These are phyloP conservation scores for Nicotiana tabacum DNA, from an alignment of 257 asterid species.

Conservation along the genomic window DNA sequence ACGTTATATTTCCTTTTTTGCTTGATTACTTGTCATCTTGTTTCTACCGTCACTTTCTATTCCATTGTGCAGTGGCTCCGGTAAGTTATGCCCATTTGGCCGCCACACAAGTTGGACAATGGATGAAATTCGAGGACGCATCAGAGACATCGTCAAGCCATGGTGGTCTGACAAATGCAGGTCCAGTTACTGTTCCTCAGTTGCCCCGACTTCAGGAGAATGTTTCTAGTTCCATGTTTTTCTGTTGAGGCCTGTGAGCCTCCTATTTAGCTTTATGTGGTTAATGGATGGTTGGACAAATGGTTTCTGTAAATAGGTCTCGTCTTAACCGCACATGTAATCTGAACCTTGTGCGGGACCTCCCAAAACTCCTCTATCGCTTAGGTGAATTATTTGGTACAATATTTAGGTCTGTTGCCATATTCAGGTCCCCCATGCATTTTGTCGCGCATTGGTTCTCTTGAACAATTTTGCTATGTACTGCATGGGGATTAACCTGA, in stretches of 20 bases:
- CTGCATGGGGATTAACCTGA: background rate
- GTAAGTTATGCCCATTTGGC: constrained; percentile 93
- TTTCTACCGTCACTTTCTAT: background rate
- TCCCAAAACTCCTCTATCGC: background rate
- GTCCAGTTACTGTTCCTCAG: constrained; percentile 60
- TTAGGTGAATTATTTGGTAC: background rate
- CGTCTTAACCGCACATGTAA: background rate
- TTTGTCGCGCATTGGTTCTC: background rate
- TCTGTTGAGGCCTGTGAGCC: constrained; percentile 34
- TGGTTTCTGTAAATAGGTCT: constrained; percentile 8
- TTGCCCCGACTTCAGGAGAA: constrained; percentile 64
- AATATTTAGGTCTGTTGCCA: background rate
- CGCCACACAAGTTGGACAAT: constrained; percentile 81
- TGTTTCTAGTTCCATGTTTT: constrained; percentile 80
- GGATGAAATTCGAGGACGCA: constrained; percentile 86
- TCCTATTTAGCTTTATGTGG: background rate
- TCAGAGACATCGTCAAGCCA: constrained; percentile 87
- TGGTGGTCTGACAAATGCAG: constrained; percentile 53
- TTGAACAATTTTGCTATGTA: background rate
- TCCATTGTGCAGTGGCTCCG: constrained; percentile 62
- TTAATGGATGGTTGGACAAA: background rate
- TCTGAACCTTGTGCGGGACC: background rate
- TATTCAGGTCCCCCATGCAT: background rate
- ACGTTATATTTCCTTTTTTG: background rate
- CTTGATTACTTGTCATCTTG: background rate